Conservation (phyloP, 139 green algal genomes). For the Volvox africanus region DNA sequence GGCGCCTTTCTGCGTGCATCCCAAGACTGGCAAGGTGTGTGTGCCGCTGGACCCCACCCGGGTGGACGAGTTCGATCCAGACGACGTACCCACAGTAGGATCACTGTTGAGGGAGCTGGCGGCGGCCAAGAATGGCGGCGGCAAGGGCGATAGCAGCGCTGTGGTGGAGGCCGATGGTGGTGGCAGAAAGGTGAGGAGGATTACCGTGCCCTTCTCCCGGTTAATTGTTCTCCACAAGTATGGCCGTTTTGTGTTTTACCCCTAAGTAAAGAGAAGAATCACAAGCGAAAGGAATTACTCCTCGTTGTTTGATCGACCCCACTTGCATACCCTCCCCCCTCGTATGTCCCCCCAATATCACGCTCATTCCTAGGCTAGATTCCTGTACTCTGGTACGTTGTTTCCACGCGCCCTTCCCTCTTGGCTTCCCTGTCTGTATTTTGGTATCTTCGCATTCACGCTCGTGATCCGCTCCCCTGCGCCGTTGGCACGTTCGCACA, state of each 20-base stretch:
- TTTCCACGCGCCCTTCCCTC: too few species aligned
- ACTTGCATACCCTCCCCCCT: too few species aligned
- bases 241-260: not conserved
- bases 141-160: not conserved
- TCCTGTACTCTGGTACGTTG: too few species aligned
- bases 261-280: not conserved
- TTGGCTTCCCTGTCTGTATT: too few species aligned
- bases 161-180: not conserved
- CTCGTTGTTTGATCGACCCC: too few species aligned
- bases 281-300: not conserved
- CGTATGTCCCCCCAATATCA: too few species aligned
- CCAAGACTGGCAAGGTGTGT: slow-evolving; percentile 98
- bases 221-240: too few species aligned
- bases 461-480: not conserved
- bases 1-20: slow-evolving; percentile 98
- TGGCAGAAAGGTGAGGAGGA: too few species aligned
- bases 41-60: slow-evolving; percentile 91
- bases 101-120: slow-evolving; percentile 51
- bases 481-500: too few species aligned
- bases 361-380: too few species aligned
- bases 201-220: not conserved
- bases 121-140: not conserved
- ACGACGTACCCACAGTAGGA: slow-evolving; percentile 84
- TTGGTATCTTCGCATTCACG: too few species aligned
- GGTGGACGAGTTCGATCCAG: slow-evolving; percentile 90